These are phyloP conservation scores for Penstemon davidsonii DNA, from an alignment of 257 asterid genomes.

Conservation along the genomic window DNA sequence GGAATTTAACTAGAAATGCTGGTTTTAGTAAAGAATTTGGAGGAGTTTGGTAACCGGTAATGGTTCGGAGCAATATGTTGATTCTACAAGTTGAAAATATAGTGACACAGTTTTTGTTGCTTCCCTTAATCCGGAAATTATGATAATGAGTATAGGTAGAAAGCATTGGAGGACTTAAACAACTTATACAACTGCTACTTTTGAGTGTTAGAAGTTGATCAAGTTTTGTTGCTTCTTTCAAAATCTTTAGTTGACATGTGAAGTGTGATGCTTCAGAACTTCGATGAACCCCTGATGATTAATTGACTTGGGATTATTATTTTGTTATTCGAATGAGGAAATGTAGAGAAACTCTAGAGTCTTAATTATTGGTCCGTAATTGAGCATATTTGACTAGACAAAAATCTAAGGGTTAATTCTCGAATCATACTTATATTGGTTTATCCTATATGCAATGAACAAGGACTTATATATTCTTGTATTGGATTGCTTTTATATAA, in stretches of 20 bases:
- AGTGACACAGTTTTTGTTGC: neutral
- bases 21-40: neutral
- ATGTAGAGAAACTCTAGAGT: neutral
- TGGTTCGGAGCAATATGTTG: conserved; percentile 1
- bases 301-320: conserved; percentile 11
- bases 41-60: neutral
- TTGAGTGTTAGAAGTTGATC: conserved; percentile 16
- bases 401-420: neutral
- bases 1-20: conserved; percentile 19
- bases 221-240: conserved; percentile 5
- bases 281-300: neutral
- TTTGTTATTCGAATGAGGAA: conserved; percentile 6
- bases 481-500: neutral
- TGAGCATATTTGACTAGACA: neutral
- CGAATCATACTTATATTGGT: neutral
- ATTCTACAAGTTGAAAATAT: neutral
- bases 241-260: conserved; percentile 10
- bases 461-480: neutral
- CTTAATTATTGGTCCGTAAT: neutral
- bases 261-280: neutral
- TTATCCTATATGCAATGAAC: conserved; percentile 5
- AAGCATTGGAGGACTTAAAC: conserved; percentile 2
- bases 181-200: conserved; percentile 5
- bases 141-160: neutral
- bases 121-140: neutral